phyloP scores from a whole-genome alignment of 2,329 filamentous ascomycete species.

The Cryphonectria japonica region DNA sequence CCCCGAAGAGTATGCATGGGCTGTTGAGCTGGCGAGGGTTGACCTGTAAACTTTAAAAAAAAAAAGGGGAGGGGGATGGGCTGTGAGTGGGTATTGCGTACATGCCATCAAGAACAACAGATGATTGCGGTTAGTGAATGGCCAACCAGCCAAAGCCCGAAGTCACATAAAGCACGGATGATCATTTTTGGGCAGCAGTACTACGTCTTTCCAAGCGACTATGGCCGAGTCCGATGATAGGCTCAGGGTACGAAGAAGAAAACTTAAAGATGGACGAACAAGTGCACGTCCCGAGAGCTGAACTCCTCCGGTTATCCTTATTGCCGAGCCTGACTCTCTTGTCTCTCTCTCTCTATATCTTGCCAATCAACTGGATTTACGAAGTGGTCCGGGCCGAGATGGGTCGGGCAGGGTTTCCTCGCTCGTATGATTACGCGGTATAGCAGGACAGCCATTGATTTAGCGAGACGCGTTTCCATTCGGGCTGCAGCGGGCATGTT shows the following conservation, averaged over 20 bases:
- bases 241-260: not conserved
- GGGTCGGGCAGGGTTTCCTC: not conserved
- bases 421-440: not conserved
- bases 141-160: not conserved
- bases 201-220: not conserved
- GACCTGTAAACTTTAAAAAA: constrained; percentile 40
- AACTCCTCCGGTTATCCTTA: not conserved
- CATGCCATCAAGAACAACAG: not conserved
- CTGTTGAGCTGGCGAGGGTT: constrained; percentile 57
- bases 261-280: not conserved
- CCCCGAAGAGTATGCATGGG: constrained; percentile 38
- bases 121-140: not conserved
- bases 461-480: no score
- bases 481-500: not conserved
- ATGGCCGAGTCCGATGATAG: not conserved
- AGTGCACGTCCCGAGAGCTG: not conserved
- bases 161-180: no score
- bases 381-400: not conserved
- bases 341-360: not conserved
- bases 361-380: not conserved
- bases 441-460: not conserved
- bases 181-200: not conserved
- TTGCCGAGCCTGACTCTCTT: no score
- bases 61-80: no score
- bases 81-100: no score